Base-by-base conservation (phyloP, 306 rosid genomes). In the Rosa chinensis region DNA sequence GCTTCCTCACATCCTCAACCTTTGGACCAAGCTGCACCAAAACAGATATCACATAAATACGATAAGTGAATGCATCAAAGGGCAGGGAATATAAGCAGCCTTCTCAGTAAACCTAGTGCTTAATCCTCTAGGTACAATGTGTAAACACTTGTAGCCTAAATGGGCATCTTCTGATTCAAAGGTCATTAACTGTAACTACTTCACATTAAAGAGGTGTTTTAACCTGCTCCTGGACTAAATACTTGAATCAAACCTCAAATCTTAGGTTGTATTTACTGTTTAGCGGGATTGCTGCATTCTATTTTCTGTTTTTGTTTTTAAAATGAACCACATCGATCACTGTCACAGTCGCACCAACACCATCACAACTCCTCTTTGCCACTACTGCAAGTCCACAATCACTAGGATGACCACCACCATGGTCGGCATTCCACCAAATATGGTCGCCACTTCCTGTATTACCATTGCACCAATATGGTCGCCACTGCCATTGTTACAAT, bases 1-100 rank as follows among this genome's bases (percentile, higher is more conserved):
- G 92, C 83, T 89, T 78, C 49, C 80, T n/a, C 39, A 92, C 89
- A 72, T 92, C 97, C 88, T 92, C 94, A 80, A 76, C 89, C 89
- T 90, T 92, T 42, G 97, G 93, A 84, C 94, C 97, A 84, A 90
- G 93, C 97, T 92, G 90, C 90, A 92, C 63, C 56, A 85, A 75
- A 77, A 76, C 70, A 76, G 47, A 18, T 37, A 17, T 75, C 45
- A 10, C n/a, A 40, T 28, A 18, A 75, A 47, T 62, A 62, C 6
- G 23, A 25, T 45, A 44, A 16, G 18, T 12, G 7, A 61, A 47
- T 44, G 45, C 8, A 40, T 55, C 21, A 6, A 53, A 43, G 44
- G 10, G 56, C 35, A 23, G 32, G 11, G 43, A 42, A 25, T 23
- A 61, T 75, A 28, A 61, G n/a, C 44, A 61, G n/a, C 44, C 58